Evolutionary conservation across 2,329 filamentous ascomycete genomes (phyloP).

Genomic region (Daldinia eschscholtzii): DNA sequence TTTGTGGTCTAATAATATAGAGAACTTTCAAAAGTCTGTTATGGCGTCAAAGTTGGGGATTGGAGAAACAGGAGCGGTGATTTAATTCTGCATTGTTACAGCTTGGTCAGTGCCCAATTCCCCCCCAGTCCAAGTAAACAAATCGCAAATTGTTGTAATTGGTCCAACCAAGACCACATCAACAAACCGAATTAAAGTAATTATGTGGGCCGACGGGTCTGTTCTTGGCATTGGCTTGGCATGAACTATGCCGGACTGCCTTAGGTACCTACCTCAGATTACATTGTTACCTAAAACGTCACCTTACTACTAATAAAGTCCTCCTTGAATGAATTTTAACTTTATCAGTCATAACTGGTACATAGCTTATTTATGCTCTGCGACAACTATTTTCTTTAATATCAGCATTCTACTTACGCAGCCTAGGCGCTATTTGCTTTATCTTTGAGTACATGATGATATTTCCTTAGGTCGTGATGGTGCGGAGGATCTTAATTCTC

Average conservation of each 20-base stretch:
- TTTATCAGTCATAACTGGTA: neutral
- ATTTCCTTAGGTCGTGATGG: constrained; percentile 42
- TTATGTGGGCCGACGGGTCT: constrained; percentile 17
- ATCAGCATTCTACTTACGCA: constrained; percentile 14
- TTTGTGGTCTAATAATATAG: constrained; percentile 23
- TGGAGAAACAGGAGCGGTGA: constrained; percentile 39
- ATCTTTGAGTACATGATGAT: constrained; percentile 18
- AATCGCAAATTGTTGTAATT: constrained; percentile 45
- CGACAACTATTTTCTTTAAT: neutral
- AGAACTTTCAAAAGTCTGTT: constrained; percentile 20
- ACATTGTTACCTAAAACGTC: constrained; percentile 8
- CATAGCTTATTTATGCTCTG: neutral
- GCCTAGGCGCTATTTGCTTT: neutral
- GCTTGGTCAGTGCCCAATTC: constrained; percentile 30
- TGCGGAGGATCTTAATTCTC: constrained; percentile 48
- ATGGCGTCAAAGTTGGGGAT: constrained; percentile 30
- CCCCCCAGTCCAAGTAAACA: constrained; percentile 50
- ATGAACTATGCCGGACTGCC: neutral
- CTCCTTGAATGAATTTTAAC: neutral
- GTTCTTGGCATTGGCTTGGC: neutral
- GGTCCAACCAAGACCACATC: constrained; percentile 32
- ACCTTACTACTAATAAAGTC: neutral
- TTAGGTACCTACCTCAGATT: neutral
- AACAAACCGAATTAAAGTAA: constrained; percentile 41
- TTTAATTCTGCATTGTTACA: constrained; percentile 15